phyloP scores from a whole-genome alignment of 140 eudicot genomes.

The Flaveria floridana region DNA sequence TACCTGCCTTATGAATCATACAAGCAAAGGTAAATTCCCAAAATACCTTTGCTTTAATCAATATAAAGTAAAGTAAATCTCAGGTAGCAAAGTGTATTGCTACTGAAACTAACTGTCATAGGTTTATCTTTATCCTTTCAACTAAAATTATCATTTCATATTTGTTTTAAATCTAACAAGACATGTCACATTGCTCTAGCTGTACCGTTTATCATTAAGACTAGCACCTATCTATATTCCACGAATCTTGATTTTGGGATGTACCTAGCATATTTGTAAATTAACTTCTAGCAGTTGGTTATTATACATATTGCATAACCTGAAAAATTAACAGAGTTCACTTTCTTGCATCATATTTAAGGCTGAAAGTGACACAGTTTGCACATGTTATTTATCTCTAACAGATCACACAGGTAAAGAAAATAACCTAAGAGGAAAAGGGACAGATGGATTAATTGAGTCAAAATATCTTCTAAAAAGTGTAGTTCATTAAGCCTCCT shows the following conservation, averaged over 20 bases:
- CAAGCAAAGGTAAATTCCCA: slow-evolving; percentile 61
- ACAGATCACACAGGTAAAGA: neutral
- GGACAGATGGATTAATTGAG: neutral
- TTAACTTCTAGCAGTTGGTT: slow-evolving; percentile 4
- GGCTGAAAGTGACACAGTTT: slow-evolving; percentile 1
- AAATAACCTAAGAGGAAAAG: neutral
- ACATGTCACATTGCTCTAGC: neutral
- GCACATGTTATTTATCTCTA: neutral
- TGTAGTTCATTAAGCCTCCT: neutral
- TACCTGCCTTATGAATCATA: slow-evolving; percentile 85
- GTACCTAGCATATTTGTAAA: slow-evolving; percentile 7
- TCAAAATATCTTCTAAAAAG: neutral
- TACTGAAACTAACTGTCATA: slow-evolving; percentile 9
- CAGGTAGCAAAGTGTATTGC: slow-evolving; percentile 4
- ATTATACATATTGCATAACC: neutral
- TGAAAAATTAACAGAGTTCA: slow-evolving; percentile 9
- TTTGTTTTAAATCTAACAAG: neutral
- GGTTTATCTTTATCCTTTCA: neutral
- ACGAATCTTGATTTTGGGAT: slow-evolving; percentile 8
- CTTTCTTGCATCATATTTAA: neutral
- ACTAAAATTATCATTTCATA: neutral
- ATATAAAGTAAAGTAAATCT: slow-evolving; percentile 1
- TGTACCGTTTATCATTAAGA: neutral
- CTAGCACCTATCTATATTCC: neutral
- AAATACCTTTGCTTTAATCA: slow-evolving; percentile 13